phyloP scores from a whole-genome alignment of 768 basidiomycete genomes.

The Ramaria sp. region DNA sequence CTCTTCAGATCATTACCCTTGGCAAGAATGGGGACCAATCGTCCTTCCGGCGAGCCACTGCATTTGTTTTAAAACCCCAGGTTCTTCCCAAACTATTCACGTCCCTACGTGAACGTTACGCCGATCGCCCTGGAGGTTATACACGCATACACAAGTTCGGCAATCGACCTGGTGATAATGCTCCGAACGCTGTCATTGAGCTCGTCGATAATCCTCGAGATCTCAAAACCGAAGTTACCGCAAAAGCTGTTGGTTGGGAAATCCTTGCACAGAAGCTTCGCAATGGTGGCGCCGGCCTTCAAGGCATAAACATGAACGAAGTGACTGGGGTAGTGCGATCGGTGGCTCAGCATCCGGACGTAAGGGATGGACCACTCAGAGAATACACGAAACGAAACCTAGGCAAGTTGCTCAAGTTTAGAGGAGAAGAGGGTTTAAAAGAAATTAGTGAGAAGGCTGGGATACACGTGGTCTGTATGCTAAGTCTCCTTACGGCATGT shows the following conservation, averaged over 20 bases:
- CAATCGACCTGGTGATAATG: constrained; percentile 85
- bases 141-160: constrained; percentile 90
- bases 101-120: constrained; percentile 72
- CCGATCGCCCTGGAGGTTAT: constrained; percentile 80
- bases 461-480: constrained; percentile 43
- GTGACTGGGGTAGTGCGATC: neutral
- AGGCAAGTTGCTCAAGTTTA: constrained; percentile 58
- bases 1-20: constrained; percentile 70
- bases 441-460: constrained; percentile 46
- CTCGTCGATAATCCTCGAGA: constrained; percentile 93
- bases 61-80: constrained; percentile 64
- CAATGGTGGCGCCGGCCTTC: constrained; percentile 24
- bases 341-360: constrained; percentile 10
- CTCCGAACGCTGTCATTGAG: constrained; percentile 83
- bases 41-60: constrained; percentile 59
- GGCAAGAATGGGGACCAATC: constrained; percentile 76
- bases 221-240: constrained; percentile 78
- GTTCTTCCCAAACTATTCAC: constrained; percentile 78
- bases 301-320: constrained; percentile 4
- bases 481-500: constrained; percentile 5
- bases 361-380: constrained; percentile 36
- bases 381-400: constrained; percentile 65
- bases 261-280: constrained; percentile 46
- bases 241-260: constrained; percentile 82
- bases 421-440: constrained; percentile 32